Percentiles rank a stretch among this genome's conserved stretches.
Evolutionary conservation across 352 stramenopile genomes (phyloP).

Genomic region (Globisporangium viniferum): DNA sequence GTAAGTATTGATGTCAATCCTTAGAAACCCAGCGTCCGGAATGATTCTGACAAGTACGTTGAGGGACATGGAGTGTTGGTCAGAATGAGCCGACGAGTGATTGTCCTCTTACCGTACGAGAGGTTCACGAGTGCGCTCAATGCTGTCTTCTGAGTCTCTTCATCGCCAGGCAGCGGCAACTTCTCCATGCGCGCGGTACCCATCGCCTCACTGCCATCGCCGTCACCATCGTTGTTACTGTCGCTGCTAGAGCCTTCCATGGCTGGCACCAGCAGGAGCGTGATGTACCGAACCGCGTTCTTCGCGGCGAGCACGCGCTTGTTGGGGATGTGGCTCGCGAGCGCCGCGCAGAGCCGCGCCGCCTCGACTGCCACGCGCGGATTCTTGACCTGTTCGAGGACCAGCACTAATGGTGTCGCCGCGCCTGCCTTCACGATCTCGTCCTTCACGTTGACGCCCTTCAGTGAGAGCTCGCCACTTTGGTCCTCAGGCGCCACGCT

Average conservation of each 20-base stretch:
- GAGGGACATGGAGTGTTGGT: neutral
- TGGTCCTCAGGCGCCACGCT: neutral
- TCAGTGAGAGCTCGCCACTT: neutral
- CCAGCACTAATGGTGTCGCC: conserved; percentile 38
- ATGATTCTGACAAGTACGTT: no score
- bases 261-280: conserved; percentile 33
- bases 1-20: neutral
- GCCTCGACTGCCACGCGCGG: conserved; percentile 55
- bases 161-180: conserved; percentile 33
- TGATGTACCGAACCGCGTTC: conserved; percentile 47
- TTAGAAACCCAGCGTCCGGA: neutral
- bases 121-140: conserved; percentile 66
- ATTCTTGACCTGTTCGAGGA: conserved; percentile 49
- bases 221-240: neutral
- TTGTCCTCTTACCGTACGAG: conserved; percentile 41
- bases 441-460: conserved; percentile 39
- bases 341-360: conserved; percentile 47
- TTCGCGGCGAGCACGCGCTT: conserved; percentile 70
- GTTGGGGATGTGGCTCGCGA: conserved; percentile 50
- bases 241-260: neutral
- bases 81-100: neutral
- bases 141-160: conserved; percentile 41
- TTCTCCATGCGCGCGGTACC: conserved; percentile 30
- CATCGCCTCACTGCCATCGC: conserved; percentile 18
- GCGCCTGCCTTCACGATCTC: conserved; percentile 63